Evolutionary conservation across 1,139 yeast genomes (phyloP).

Genomic region (Zygoascus hellenicus): DNA sequence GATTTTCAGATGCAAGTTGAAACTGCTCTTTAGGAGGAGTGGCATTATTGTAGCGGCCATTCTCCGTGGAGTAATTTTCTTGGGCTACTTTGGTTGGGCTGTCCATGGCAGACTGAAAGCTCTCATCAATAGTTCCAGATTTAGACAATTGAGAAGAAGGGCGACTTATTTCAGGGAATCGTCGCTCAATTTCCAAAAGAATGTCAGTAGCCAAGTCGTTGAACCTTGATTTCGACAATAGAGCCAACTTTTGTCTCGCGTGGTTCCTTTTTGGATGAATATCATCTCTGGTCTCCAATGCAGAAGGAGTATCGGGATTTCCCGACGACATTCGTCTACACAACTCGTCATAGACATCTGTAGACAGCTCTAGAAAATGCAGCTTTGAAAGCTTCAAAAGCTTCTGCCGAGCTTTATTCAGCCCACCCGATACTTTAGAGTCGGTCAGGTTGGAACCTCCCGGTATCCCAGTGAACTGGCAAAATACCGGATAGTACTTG

Average conservation of each 20-base stretch:
- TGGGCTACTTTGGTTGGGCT: not conserved
- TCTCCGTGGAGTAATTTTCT: too few relatives aligned
- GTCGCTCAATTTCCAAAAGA: conserved; percentile 75
- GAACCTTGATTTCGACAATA: conserved; percentile 75
- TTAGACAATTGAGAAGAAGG: conserved; percentile 2
- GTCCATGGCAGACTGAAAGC: not conserved
- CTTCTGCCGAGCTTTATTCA: conserved; percentile 76
- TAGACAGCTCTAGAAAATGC: conserved; percentile 84
- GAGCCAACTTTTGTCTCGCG: conserved; percentile 87
- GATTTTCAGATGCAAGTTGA: not conserved
- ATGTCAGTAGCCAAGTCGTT: conserved; percentile 90
- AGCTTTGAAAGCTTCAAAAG: conserved; percentile 69
- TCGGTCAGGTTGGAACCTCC: not conserved
- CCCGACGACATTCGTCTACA: conserved; percentile 50
- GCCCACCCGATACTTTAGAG: conserved; percentile 15
- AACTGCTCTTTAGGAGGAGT: not conserved
- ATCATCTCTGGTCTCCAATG: conserved; percentile 25
- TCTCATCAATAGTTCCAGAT: not conserved
- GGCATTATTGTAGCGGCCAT: not conserved
- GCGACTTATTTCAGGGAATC: conserved; percentile 33
- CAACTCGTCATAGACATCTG: conserved; percentile 90
- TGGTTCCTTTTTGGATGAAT: conserved; percentile 94
- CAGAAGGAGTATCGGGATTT: conserved; percentile 18
- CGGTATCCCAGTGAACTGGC: conserved; percentile 8
- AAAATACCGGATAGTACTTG: conserved; percentile 9